phyloP scores from a whole-genome alignment of 2,329 filamentous ascomycete genomes.

The Arthrobotrys entomopaga region DNA sequence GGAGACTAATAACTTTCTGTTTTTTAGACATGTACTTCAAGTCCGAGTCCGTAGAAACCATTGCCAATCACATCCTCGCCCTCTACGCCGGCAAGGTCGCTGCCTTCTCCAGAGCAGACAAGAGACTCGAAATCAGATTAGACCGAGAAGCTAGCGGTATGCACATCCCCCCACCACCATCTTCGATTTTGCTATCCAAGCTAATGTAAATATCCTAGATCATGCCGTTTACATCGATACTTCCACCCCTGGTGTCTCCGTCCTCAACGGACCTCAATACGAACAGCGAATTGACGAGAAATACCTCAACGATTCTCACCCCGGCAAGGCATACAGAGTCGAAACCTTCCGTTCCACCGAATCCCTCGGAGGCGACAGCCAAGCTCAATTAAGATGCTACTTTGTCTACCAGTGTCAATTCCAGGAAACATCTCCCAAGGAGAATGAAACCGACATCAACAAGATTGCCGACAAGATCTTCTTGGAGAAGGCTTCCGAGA shows the following conservation, averaged over 20 bases:
- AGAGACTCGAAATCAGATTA: constrained; percentile 89
- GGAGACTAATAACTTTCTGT: constrained; percentile 1
- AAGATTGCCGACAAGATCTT: constrained; percentile 93
- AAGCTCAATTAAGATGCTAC: constrained; percentile 92
- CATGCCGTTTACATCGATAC: constrained; percentile 99
- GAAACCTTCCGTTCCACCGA: constrained; percentile 96
- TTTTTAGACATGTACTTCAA: constrained; percentile 59
- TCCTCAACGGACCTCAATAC: constrained; percentile 83
- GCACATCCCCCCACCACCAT: constrained; percentile 2
- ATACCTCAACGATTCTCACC: constrained; percentile 83
- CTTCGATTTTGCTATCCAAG: background rate
- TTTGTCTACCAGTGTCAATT: constrained; percentile 98
- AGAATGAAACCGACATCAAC: constrained; percentile 86
- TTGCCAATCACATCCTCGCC: constrained; percentile 93
- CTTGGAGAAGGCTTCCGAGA: constrained; percentile 91
- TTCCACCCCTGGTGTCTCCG: constrained; percentile 84
- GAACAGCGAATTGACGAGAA: constrained; percentile 94
- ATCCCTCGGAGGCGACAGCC: constrained; percentile 76
- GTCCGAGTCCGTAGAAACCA: constrained; percentile 69
- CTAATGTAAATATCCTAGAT: constrained; percentile 66
- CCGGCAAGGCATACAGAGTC: constrained; percentile 82
- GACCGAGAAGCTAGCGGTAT: constrained; percentile 81
- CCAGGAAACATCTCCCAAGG: constrained; percentile 75
- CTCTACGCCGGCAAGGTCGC: constrained; percentile 97
- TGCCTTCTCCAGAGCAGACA: constrained; percentile 90